These are phyloP conservation scores for Pichia californica DNA, from an alignment of 805 yeast species.

Conservation along the genomic window DNA sequence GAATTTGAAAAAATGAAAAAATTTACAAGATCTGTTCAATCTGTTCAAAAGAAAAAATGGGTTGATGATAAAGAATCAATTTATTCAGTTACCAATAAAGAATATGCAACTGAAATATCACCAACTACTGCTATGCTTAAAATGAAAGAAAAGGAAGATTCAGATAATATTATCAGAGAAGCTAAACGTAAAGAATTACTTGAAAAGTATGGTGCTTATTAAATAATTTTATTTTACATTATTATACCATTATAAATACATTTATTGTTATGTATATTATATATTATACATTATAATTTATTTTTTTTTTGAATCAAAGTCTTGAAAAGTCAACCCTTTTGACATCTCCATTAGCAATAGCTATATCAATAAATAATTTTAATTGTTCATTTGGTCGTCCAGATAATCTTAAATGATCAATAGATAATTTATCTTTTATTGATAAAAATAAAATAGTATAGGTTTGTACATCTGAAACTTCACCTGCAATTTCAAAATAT, in stretches of 20 bases:
- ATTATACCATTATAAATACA: no score
- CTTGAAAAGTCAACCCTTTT: background rate
- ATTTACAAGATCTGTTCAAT: constrained; percentile 33
- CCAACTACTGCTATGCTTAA: constrained; percentile 41
- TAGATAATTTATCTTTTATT: background rate
- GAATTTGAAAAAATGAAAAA: constrained; percentile 42
- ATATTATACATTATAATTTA: no score
- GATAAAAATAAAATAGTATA: background rate
- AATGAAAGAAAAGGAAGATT: constrained; percentile 29
- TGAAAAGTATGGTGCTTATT: constrained; percentile 33
- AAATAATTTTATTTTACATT: no score
- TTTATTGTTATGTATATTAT: no score
- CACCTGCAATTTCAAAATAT: background rate
- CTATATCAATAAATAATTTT: background rate
- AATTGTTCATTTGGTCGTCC: background rate
- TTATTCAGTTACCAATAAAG: constrained; percentile 21
- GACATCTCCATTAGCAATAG: background rate
- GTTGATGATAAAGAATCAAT: constrained; percentile 11
- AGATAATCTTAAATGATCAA: constrained; percentile 1
- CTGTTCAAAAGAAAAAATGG: constrained; percentile 15
- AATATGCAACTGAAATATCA: constrained; percentile 31
- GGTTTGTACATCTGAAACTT: background rate
- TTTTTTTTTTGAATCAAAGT: background rate
- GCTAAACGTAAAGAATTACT: constrained; percentile 29
- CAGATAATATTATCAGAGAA: constrained; percentile 24